A percentile compares a stretch with the other conserved stretches of the same genome.
Conservation (phyloP, 805 yeast genomes). For the Candida nemodendra region DNA sequence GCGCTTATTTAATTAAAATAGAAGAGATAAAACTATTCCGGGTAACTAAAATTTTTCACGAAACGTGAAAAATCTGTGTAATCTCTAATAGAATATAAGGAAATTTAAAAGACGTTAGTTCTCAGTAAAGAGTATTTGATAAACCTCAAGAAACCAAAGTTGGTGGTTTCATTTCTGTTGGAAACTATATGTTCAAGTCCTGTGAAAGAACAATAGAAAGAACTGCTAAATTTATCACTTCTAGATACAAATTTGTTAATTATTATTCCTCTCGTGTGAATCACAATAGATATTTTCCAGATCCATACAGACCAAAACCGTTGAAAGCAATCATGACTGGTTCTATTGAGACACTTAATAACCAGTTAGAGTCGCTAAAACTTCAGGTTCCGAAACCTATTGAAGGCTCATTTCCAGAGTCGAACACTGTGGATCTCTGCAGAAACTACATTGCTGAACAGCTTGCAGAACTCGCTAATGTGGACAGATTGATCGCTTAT, state of each 20-base stretch:
- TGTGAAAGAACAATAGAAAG: background rate
- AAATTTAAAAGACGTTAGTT: no score
- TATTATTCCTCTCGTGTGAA: background rate
- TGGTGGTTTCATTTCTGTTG: background rate
- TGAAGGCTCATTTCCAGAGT: constrained; percentile 68
- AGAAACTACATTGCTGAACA: constrained; percentile 87
- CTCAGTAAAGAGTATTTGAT: no score
- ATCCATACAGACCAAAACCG: constrained; percentile 9
- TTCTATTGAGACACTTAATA: constrained; percentile 24
- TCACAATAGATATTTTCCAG: constrained; percentile 7
- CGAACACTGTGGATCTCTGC: constrained; percentile 81
- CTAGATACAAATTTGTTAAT: background rate
- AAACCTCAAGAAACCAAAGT: no score
- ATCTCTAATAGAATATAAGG: no score
- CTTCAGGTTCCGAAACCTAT: constrained; percentile 40
- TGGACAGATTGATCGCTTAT: constrained; percentile 64
- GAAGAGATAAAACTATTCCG: no score
- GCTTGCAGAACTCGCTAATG: constrained; percentile 69
- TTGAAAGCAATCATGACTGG: constrained; percentile 22
- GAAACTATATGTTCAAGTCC: background rate
- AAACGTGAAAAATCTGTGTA: background rate
- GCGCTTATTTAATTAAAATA: no score
- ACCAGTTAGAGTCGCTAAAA: constrained; percentile 25
- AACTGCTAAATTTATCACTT: background rate
- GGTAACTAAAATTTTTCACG: background rate